These are phyloP conservation scores for Malus sylvestris DNA, from an alignment of 306 rosid genomes.

Conservation along the genomic window DNA sequence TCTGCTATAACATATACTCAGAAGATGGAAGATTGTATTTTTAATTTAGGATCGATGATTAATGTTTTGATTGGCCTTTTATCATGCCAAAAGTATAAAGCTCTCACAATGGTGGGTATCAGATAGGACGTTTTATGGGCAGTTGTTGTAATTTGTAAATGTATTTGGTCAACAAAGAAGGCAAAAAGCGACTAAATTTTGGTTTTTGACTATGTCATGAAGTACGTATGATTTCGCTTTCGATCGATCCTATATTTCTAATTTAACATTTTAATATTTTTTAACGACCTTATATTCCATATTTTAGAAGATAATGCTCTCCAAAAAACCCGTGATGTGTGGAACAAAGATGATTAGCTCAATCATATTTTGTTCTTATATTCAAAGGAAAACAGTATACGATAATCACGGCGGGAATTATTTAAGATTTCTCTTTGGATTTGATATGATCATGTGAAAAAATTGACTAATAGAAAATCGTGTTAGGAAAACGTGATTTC, in stretches of 20 bases:
- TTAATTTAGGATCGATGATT: background rate
- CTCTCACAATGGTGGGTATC: slow-evolving; percentile 22
- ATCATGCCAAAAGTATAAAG: background rate
- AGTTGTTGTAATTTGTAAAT: background rate
- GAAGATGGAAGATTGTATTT: background rate
- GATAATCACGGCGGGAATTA: slow-evolving; percentile 46
- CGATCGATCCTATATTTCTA: background rate
- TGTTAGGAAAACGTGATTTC: background rate
- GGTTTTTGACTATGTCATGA: slow-evolving; percentile 21
- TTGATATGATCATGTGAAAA: background rate
- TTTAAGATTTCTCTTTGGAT: background rate
- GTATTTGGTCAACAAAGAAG: slow-evolving; percentile 57
- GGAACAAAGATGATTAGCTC: slow-evolving; percentile 16
- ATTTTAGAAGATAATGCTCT: background rate
- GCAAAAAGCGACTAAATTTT: slow-evolving; percentile 22
- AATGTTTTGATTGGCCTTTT: background rate
- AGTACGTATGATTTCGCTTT: slow-evolving; percentile 30
- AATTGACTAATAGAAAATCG: slow-evolving; percentile 7
- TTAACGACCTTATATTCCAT: slow-evolving; percentile 14
- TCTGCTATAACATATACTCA: background rate
- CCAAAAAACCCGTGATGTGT: slow-evolving; percentile 15
- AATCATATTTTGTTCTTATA: slow-evolving; percentile 12
- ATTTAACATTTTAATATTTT: background rate
- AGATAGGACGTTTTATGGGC: slow-evolving; percentile 25
- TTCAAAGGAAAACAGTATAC: slow-evolving; percentile 11